Base-by-base conservation (phyloP, 2,329 filamentous ascomycete genomes). In the Lomentospora prolificans region DNA sequence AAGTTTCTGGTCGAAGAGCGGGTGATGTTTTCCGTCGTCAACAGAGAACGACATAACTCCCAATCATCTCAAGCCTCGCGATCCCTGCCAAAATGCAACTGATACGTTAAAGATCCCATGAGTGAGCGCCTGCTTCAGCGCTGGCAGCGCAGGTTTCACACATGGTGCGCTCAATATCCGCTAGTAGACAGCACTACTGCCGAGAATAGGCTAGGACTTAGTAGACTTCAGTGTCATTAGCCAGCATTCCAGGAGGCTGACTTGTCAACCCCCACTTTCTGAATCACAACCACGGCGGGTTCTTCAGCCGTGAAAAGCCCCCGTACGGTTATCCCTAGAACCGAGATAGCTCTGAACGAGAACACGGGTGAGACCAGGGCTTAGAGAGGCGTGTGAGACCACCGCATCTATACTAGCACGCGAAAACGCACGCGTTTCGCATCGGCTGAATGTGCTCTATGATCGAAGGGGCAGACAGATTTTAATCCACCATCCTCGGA, bases 241-340 rank as follows among this genome's bases (percentile, higher is more conserved):
- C n/a, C n/a, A n/a, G n/a, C 76, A 56, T 79, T 79, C 76, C 76
- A 79, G 3, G 75, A 80, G 2, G 80, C 77, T 63, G 77, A 83
- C 51, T 61, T 57, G 1, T 58, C 61, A 6, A 58, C n/a, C n/a
- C n/a, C n/a, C n/a, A n/a, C n/a, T n/a, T n/a, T n/a, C n/a, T n/a
- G n/a, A n/a, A n/a, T n/a, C n/a, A n/a, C n/a, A n/a, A n/a, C n/a
- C n/a, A n/a, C 58, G 14, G 61, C 58, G 1, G 65, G 65, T 3
- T 59, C 50, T 17, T 61, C 61, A 10, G 31, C 25, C 0, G 78
- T 77, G 9, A n/a, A n/a, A n/a, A n/a, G 67, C 64, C 0, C 75
- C 78, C 2, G 71, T 70, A 79, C 80, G 84, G 55, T 74, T 68
- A 59, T 71, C 75, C 62, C 78, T 79, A 64, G 76, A 77, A 2